Conservation (phyloP, 2,329 filamentous ascomycete genomes). For the Chrysosporium keratinophilum region DNA sequence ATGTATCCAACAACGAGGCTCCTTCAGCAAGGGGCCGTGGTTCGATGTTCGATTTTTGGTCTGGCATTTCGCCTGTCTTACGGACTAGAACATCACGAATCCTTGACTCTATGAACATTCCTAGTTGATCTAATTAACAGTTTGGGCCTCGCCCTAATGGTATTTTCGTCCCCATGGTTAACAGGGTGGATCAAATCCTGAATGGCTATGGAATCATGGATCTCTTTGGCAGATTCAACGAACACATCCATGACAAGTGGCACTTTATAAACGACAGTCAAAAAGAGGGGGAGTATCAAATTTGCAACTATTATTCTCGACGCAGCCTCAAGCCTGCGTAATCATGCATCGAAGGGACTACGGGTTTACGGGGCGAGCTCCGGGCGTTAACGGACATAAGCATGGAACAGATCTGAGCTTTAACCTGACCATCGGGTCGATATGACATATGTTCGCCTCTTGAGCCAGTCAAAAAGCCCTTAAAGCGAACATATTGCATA, state of each 20-base stretch:
- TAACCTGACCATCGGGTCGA: neutral
- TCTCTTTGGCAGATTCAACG: neutral
- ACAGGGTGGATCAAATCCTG: too few relatives aligned
- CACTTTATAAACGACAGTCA: neutral
- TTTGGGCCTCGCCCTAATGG: too few relatives aligned
- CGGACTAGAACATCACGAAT: too few relatives aligned
- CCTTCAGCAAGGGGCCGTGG: neutral
- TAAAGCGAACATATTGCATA: neutral
- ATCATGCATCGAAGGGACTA: neutral
- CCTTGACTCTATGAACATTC: too few relatives aligned
- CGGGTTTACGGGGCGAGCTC: neutral
- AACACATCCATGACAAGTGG: slow-evolving; percentile 5
- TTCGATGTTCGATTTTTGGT: neutral
- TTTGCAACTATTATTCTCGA: neutral
- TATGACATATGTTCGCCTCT: neutral
- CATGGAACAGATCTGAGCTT: neutral
- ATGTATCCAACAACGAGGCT: neutral
- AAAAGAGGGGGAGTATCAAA: neutral
- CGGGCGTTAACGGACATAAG: neutral
- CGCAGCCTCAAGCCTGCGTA: neutral
- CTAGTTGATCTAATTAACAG: too few relatives aligned
- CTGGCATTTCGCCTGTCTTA: too few relatives aligned
- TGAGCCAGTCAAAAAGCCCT: neutral
- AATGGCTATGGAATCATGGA: neutral
- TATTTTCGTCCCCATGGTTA: neutral